Conservation (phyloP, 208 protist genomes). For the Wallacemonas sp. region DNA sequence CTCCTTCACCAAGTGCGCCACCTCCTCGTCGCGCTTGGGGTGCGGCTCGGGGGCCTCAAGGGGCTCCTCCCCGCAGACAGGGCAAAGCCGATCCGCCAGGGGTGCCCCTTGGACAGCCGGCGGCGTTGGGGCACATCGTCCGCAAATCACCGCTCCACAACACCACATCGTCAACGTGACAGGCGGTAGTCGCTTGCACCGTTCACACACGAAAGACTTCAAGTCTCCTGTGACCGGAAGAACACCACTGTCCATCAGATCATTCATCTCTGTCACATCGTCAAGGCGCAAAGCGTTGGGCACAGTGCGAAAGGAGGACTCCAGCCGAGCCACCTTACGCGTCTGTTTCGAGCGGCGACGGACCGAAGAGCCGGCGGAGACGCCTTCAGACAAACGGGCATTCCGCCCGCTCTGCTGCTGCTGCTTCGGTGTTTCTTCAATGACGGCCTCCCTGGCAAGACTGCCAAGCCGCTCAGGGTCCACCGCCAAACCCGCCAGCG, state of each 20-base stretch:
- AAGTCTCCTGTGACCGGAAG: slow-evolving; percentile 29
- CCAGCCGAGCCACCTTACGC: slow-evolving; percentile 25
- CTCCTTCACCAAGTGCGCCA: slow-evolving; percentile 66
- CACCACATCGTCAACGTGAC: slow-evolving; percentile 78
- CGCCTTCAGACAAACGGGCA: not conserved
- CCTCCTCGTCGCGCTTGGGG: slow-evolving; percentile 38
- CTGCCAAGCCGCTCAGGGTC: slow-evolving; percentile 12
- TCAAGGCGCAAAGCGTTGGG: slow-evolving; percentile 24
- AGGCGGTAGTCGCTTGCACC: slow-evolving; percentile 53
- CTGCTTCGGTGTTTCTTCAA: slow-evolving; percentile 11
- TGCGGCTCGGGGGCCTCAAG: slow-evolving; percentile 55
- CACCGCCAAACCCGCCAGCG: slow-evolving; percentile 34
- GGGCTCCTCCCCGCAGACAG: slow-evolving; percentile 68
- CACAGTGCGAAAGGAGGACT: slow-evolving; percentile 60
- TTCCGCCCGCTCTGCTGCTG: slow-evolving; percentile 5
- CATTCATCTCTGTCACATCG: slow-evolving; percentile 69
- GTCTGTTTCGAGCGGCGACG: slow-evolving; percentile 8
- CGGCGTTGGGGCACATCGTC: slow-evolving; percentile 53
- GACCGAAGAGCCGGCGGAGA: slow-evolving; percentile 11
- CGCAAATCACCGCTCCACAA: slow-evolving; percentile 73
- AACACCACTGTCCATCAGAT: slow-evolving; percentile 52
- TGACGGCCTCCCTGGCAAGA: slow-evolving; percentile 4
- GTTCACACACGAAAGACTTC: slow-evolving; percentile 46
- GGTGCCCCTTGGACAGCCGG: slow-evolving; percentile 37
- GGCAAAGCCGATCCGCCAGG: slow-evolving; percentile 39